Conservation (phyloP, 192 early-diverging fungal species). For the Jimgerdemannia flammicorona region DNA sequence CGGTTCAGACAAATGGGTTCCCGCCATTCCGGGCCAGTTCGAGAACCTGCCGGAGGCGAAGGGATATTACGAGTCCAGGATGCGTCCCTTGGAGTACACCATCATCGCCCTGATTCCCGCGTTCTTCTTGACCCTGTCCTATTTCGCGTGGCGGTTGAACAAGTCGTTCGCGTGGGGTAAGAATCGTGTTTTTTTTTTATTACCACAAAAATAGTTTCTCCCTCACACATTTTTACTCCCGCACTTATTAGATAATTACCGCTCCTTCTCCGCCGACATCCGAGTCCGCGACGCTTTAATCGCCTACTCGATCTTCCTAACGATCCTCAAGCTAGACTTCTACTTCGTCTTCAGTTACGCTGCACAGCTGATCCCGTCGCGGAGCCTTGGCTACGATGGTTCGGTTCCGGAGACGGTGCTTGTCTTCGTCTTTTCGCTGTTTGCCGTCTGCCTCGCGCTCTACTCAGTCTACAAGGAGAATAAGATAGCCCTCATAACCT, state of each 20-base stretch:
- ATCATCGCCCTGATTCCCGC: conserved; percentile 37
- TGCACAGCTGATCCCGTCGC: conserved; percentile 41
- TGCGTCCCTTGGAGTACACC: conserved; percentile 40
- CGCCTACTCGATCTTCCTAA: conserved; percentile 26
- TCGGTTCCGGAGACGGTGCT: conserved; percentile 23
- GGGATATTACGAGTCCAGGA: conserved; percentile 15
- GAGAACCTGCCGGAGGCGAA: neutral
- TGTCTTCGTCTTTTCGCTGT: conserved; percentile 33
- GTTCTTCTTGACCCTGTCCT: conserved; percentile 25
- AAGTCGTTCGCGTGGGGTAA: conserved; percentile 38
- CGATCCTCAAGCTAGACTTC: conserved; percentile 41
- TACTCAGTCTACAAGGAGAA: conserved; percentile 23
- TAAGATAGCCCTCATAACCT: conserved; percentile 23
- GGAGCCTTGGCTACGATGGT: conserved; percentile 22
- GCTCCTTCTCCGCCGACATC: conserved; percentile 38
- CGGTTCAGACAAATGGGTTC: neutral
- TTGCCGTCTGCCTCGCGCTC: conserved; percentile 25
- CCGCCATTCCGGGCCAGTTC: neutral
- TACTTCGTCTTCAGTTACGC: conserved; percentile 41
- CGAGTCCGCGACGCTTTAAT: conserved; percentile 28
- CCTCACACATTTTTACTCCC: neutral
- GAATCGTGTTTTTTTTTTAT: neutral
- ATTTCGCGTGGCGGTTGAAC: conserved; percentile 23
- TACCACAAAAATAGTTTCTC: neutral
- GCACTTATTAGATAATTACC: conserved; percentile 28